These are phyloP conservation scores for Chaetoceros tenuissimus DNA, from an alignment of 108 stramenopile genomes.

Conservation along the genomic window DNA sequence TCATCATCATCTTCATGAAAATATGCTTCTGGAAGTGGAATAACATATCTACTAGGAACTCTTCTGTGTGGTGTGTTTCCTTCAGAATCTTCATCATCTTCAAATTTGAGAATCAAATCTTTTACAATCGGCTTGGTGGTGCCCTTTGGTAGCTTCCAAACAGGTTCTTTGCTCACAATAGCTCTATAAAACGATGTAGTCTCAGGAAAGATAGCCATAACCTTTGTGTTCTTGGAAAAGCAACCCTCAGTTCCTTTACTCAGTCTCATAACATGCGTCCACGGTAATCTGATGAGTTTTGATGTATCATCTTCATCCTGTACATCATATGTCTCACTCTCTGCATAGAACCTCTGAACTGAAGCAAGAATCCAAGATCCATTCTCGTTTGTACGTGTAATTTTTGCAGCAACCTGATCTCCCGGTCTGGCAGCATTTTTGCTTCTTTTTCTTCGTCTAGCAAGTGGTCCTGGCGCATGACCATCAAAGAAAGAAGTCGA, in stretches of 20 bases:
- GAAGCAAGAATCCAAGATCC: slow-evolving; percentile 91
- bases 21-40: slow-evolving; percentile 72
- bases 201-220: slow-evolving; percentile 99
- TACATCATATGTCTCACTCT: slow-evolving; percentile 91
- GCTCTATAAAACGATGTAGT: slow-evolving; percentile 94
- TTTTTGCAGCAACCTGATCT: slow-evolving; percentile 90
- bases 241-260: slow-evolving; percentile 73
- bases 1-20: slow-evolving; percentile 86
- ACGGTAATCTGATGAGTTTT: slow-evolving; percentile 89
- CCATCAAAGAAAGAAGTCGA: slow-evolving; percentile 55
- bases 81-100: slow-evolving; percentile 86
- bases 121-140: slow-evolving; percentile 50
- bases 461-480: slow-evolving; percentile 24
- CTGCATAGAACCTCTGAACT: slow-evolving; percentile 79
- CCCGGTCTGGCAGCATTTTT: slow-evolving; percentile 75
- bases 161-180: slow-evolving; percentile 76
- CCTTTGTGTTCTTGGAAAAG: slow-evolving; percentile 77
- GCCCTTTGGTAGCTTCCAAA: slow-evolving; percentile 47
- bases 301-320: slow-evolving; percentile 93
- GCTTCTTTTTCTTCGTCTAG: slow-evolving; percentile 59
- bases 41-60: slow-evolving; percentile 89
- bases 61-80: slow-evolving; percentile 90
- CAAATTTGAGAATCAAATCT: slow-evolving; percentile 93
- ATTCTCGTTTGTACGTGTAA: slow-evolving; percentile 90
- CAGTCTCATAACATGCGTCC: slow-evolving; percentile 87